phyloP scores from a whole-genome alignment of 2,329 filamentous ascomycete genomes.

The Alternaria panax region DNA sequence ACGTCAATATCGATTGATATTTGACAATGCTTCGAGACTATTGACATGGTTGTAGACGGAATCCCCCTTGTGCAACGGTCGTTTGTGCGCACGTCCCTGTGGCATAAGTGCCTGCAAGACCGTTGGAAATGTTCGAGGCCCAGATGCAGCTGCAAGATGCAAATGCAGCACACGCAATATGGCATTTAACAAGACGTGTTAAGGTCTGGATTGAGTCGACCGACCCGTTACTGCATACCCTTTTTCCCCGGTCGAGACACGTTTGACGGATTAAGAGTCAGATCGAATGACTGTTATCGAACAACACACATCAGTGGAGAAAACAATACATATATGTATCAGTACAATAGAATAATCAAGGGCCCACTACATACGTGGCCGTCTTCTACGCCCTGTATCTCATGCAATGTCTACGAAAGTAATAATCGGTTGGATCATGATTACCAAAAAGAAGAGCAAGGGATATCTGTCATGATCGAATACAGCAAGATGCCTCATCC shows the following conservation, averaged over 20 bases:
- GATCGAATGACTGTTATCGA: conserved; percentile 12
- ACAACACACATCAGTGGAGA: conserved; percentile 20
- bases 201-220: conserved; percentile 8
- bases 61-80: conserved; percentile 4
- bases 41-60: not conserved
- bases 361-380: conserved; percentile 18
- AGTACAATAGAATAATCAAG: conserved; percentile 10
- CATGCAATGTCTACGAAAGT: conserved; percentile 8
- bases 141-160: conserved; percentile 11
- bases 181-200: conserved; percentile 15
- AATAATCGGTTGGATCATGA: conserved; percentile 3
- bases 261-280: conserved; percentile 5
- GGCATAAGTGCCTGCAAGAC: conserved; percentile 3
- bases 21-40: not conserved
- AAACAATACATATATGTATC: conserved; percentile 12
- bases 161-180: conserved; percentile 13
- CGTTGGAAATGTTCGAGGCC: conserved; percentile 14
- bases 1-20: not conserved
- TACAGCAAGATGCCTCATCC: conserved; percentile 1
- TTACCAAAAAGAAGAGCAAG: conserved; percentile 1
- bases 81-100: conserved; percentile 11
- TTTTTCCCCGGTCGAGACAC: conserved; percentile 14
- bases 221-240: conserved; percentile 12
- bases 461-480: not conserved
- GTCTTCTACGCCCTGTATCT: conserved; percentile 1